Percentiles rank a stretch among this genome's conserved stretches.
Evolutionary conservation across 2,329 filamentous ascomycete genomes (phyloP).

Genomic region (Herpotrichia juniperi): DNA sequence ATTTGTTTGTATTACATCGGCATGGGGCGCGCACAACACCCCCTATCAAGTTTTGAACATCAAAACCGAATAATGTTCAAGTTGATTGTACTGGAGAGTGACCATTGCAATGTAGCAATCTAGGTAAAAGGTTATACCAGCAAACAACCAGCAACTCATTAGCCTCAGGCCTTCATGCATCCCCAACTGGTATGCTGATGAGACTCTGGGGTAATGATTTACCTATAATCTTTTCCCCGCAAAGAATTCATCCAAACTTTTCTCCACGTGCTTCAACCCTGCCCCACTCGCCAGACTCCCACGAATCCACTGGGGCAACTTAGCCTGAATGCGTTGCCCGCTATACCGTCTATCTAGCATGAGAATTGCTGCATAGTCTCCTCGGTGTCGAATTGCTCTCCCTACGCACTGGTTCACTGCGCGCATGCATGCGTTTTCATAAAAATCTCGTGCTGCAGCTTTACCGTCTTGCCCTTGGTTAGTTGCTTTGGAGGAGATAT

Average conservation of each 20-base stretch:
- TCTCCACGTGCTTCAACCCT: slow-evolving; percentile 54
- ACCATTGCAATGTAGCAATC: too few species aligned
- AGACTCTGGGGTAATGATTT: neutral
- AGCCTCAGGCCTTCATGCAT: too few species aligned
- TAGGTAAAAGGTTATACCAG: too few species aligned
- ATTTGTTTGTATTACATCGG: slow-evolving; percentile 1
- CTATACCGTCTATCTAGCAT: slow-evolving; percentile 82
- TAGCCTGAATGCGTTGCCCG: slow-evolving; percentile 73
- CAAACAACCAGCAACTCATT: too few species aligned
- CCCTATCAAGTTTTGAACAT: too few species aligned
- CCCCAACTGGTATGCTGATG: slow-evolving; percentile 1
- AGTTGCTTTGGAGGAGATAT: slow-evolving; percentile 72
- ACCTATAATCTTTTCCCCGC: slow-evolving; percentile 24
- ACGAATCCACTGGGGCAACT: slow-evolving; percentile 89
- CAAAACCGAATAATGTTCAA: too few species aligned
- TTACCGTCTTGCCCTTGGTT: slow-evolving; percentile 45
- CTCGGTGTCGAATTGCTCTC: slow-evolving; percentile 83
- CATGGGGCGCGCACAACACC: too few species aligned
- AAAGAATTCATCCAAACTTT: slow-evolving; percentile 45
- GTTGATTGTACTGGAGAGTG: too few species aligned
- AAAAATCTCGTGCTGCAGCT: slow-evolving; percentile 73
- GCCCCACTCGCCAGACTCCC: slow-evolving; percentile 61
- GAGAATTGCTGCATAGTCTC: slow-evolving; percentile 89
- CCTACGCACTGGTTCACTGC: slow-evolving; percentile 98
- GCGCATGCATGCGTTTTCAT: slow-evolving; percentile 95